phyloP scores from a whole-genome alignment of 1,284 basidiomycete genomes.

The Ustilago bromivora region DNA sequence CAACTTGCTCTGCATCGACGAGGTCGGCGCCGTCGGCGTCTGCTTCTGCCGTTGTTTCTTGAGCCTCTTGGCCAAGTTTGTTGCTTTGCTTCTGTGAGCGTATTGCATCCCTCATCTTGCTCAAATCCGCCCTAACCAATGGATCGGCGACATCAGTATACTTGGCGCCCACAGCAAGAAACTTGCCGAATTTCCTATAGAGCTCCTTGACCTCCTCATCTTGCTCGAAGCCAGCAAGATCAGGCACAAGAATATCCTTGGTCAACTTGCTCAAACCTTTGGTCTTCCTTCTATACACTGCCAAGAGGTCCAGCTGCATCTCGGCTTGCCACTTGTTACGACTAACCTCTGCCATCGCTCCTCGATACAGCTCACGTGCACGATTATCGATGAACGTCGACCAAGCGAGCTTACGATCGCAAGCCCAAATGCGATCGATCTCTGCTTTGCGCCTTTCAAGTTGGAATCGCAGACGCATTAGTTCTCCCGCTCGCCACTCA shows the following conservation, averaged over 20 bases:
- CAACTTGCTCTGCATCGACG: not conserved
- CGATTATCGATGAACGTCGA: conserved; percentile 31
- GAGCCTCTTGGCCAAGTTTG: not conserved
- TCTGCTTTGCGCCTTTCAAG: conserved; percentile 46
- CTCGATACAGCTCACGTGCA: conserved; percentile 31
- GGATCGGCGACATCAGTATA: conserved; percentile 27
- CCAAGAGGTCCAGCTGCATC: conserved; percentile 42
- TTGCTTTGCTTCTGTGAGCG: conserved; percentile 10
- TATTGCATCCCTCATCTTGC: conserved; percentile 33
- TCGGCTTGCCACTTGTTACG: conserved; percentile 41
- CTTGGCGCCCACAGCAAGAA: conserved; percentile 21
- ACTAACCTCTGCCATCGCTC: conserved; percentile 14
- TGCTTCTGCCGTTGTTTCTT: not conserved
- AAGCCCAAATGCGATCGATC: conserved; percentile 44
- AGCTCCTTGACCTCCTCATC: conserved; percentile 12
- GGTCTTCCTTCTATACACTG: conserved; percentile 35
- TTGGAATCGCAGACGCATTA: conserved; percentile 37
- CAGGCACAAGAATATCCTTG: conserved; percentile 20
- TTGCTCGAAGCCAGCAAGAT: not conserved
- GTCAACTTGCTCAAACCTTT: conserved; percentile 26
- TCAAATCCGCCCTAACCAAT: conserved; percentile 30
- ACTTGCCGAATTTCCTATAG: conserved; percentile 29
- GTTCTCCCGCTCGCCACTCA: conserved; percentile 43
- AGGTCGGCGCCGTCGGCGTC: not conserved
- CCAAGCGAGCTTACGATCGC: conserved; percentile 49